Conservation (phyloP, 768 basidiomycete species). For the Thelephora ganbajun region DNA sequence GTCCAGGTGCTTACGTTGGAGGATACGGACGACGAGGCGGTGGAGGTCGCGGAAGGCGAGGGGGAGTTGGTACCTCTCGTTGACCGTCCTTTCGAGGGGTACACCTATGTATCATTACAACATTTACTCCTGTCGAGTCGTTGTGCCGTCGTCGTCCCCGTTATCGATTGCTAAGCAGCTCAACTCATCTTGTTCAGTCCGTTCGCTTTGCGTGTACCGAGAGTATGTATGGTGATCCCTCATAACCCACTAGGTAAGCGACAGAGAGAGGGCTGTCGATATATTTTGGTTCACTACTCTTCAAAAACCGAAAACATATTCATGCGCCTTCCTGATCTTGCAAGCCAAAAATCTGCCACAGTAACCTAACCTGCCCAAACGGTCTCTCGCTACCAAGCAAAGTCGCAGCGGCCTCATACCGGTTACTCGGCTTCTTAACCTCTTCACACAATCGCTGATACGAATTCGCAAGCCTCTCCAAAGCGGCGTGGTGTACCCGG, state of each 20-base stretch:
- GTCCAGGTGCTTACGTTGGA: conserved; percentile 70
- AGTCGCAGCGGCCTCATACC: conserved; percentile 86
- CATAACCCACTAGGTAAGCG: no score
- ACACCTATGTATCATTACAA: no score
- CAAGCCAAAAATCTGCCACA: conserved; percentile 71
- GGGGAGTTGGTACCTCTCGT: conserved; percentile 15
- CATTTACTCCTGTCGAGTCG: no score
- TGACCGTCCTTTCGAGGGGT: neutral
- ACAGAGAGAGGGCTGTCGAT: no score
- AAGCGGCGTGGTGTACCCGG: conserved; percentile 62
- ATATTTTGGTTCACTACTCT: no score
- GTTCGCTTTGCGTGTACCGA: no score
- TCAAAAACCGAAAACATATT: neutral
- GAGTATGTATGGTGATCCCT: no score
- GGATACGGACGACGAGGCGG: conserved; percentile 44
- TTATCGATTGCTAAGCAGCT: no score
- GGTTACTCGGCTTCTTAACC: conserved; percentile 60
- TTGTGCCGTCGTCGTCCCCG: no score
- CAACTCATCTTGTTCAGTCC: no score
- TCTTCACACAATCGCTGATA: conserved; percentile 68
- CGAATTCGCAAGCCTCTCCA: conserved; percentile 49
- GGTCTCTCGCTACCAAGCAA: conserved; percentile 72
- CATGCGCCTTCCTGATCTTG: conserved; percentile 23
- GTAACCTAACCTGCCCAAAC: conserved; percentile 61
- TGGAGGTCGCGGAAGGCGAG: conserved; percentile 27